Base-by-base conservation (phyloP, 2,329 filamentous ascomycete species). In the Purpureocillium takamizusanense region DNA sequence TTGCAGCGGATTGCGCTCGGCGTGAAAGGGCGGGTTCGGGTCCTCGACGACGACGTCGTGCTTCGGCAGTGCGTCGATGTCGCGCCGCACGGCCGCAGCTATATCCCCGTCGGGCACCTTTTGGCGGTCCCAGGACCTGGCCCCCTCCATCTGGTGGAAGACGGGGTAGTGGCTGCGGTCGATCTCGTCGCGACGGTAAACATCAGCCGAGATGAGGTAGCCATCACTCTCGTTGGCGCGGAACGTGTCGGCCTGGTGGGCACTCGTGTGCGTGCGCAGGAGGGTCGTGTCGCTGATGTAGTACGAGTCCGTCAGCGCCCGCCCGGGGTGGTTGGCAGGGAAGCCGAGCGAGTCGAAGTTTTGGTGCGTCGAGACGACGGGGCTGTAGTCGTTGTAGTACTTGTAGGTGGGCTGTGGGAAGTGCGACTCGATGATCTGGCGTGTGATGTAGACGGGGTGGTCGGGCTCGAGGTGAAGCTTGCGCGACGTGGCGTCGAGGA, bases 321-420 rank as follows among this genome's bases (percentile, higher is more conserved):
- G 82, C 42, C 92, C 92, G 4, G 88, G 85, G 53, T 98, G 92
- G 57, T 95, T 84, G 7, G 70, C 54, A 0, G 89, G 83, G 56
- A 98, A 97, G 33, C 89, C 89, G 7, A 98, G 70, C n/a, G 89
- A 92, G 63, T 98, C 92, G 57, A 98, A 98, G 60, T 98, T 98
- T 56, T 95, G 84, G 10, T 70, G 63, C 2, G 86, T 84, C 27
- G 83, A 81, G 17, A 97, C 92, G 31, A 95, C 79, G 1, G 92
- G 90, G 48, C 83, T 80, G 52, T 89, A 77, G 38, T 78, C 69
- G 54, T 86, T 87, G 68, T 95, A 78, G 52, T 84, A 80, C 42
- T 76, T 78, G 65, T 81, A 95, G 9, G 73, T 76, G 1, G 83
- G 77, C 3, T 58, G 57, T 1, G 86, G 81, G 57, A 97, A 98